Percentiles rank a stretch among this genome's conserved stretches.
phyloP scores from a whole-genome alignment of 768 basidiomycete genomes.

The Lactarius pseudohatsudake region DNA sequence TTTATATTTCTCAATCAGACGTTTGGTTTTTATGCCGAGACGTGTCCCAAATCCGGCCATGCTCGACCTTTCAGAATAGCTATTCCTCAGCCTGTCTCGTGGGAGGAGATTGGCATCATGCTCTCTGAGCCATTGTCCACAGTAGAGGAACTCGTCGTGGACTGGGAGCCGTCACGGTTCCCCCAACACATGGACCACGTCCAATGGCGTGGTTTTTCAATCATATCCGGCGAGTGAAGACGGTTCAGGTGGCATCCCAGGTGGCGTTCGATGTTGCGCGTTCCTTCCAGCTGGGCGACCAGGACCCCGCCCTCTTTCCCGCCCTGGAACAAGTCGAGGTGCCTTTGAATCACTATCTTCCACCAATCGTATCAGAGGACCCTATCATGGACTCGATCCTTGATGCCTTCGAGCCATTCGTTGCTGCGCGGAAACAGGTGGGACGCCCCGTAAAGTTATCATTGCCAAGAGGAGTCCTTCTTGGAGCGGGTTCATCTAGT shows the following conservation, averaged over 20 bases:
- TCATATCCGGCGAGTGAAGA: neutral
- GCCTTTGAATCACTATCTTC: neutral
- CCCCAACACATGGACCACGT: too few relatives aligned
- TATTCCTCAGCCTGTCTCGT: too few relatives aligned
- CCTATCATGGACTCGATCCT: neutral
- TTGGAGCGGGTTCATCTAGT: neutral
- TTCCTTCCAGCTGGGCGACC: neutral
- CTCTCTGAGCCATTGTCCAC: too few relatives aligned
- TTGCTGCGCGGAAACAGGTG: neutral
- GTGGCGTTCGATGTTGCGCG: neutral
- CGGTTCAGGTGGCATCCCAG: neutral
- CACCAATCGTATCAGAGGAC: too few relatives aligned
- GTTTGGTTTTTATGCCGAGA: neutral
- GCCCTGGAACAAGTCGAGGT: slow-evolving; percentile 3
- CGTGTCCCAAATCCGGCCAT: neutral
- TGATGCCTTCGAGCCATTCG: neutral
- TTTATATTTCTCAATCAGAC: fast-evolving
- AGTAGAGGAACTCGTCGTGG: neutral
- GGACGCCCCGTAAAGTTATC: neutral
- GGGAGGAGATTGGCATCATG: too few relatives aligned
- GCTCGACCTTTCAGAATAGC: too few relatives aligned
- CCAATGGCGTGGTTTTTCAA: neutral
- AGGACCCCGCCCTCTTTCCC: neutral
- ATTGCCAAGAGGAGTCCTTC: too few relatives aligned
- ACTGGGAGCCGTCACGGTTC: neutral